Conservation (phyloP, 768 basidiomycete genomes). For the Amanita rubescens region DNA sequence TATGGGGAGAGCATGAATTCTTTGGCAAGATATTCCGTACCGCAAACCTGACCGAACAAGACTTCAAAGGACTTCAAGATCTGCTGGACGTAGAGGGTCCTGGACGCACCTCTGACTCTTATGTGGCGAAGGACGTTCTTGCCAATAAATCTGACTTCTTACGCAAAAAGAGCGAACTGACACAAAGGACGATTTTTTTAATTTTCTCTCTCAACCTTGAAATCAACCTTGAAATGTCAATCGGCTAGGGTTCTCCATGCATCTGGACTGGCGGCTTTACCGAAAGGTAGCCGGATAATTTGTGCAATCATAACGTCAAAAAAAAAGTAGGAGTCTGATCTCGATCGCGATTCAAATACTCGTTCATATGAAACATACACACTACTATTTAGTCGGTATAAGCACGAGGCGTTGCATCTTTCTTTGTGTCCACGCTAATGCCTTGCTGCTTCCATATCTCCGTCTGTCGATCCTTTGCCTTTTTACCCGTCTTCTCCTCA, state of each 20-base stretch:
- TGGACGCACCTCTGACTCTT: too few relatives aligned
- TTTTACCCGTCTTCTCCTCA: slow-evolving; percentile 52
- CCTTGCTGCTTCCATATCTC: slow-evolving; percentile 70
- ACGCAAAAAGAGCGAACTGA: slow-evolving; percentile 1
- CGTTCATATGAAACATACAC: too few relatives aligned
- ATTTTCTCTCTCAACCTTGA: too few relatives aligned
- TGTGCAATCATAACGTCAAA: too few relatives aligned
- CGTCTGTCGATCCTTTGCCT: slow-evolving; percentile 65
- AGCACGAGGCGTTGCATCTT: slow-evolving; percentile 19
- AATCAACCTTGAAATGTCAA: too few relatives aligned
- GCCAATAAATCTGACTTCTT: slow-evolving; percentile 8
- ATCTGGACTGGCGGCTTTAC: too few relatives aligned
- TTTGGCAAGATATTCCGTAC: slow-evolving; percentile 9
- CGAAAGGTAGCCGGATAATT: too few relatives aligned
- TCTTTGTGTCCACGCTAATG: slow-evolving; percentile 29
- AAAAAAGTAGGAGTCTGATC: too few relatives aligned
- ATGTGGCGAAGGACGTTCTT: slow-evolving; percentile 6
- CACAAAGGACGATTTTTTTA: too few relatives aligned
- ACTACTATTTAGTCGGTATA: neutral
- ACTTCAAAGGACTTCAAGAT: neutral
- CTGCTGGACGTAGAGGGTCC: neutral
- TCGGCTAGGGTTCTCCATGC: too few relatives aligned
- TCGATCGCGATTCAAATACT: slow-evolving; percentile 31
- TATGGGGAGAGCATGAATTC: slow-evolving; percentile 4
- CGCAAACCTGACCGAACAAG: slow-evolving; percentile 8